These are phyloP conservation scores for Xylaria sp. DNA, from an alignment of 2,329 filamentous ascomycete genomes.

Conservation along the genomic window DNA sequence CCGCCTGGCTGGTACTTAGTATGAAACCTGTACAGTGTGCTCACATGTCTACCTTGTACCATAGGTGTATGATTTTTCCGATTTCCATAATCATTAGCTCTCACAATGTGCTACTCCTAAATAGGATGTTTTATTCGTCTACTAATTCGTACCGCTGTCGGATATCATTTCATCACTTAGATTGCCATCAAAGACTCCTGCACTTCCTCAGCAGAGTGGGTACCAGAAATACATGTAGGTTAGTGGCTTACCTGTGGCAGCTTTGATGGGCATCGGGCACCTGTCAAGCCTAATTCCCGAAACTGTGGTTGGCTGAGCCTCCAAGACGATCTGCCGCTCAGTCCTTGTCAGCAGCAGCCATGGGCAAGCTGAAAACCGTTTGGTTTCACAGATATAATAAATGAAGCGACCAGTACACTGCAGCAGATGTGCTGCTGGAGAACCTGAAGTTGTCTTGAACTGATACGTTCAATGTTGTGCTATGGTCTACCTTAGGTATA, in stretches of 20 bases:
- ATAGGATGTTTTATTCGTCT: too few species aligned
- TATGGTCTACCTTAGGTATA: too few species aligned
- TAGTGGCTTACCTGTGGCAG: neutral
- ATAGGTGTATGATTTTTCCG: too few species aligned
- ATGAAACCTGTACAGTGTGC: neutral
- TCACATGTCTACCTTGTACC: too few species aligned
- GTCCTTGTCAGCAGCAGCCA: constrained; percentile 26
- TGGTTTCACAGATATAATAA: neutral
- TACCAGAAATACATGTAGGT: neutral
- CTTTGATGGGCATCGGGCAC: neutral
- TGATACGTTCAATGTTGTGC: neutral
- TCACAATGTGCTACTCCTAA: neutral
- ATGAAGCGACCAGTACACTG: neutral
- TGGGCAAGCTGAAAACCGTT: constrained; percentile 18
- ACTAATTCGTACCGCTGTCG: too few species aligned
- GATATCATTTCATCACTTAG: neutral
- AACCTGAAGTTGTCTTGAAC: neutral
- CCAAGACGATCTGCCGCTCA: constrained; percentile 31
- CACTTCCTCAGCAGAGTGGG: too few species aligned
- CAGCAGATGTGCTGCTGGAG: neutral
- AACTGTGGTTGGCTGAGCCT: constrained; percentile 28
- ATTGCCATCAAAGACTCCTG: neutral
- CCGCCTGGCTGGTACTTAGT: neutral
- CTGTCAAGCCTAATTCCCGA: constrained; percentile 16
- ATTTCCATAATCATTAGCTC: too few species aligned